These are phyloP conservation scores for Pythium guiyangense DNA, from an alignment of 352 stramenopile genomes.

Conservation along the genomic window DNA sequence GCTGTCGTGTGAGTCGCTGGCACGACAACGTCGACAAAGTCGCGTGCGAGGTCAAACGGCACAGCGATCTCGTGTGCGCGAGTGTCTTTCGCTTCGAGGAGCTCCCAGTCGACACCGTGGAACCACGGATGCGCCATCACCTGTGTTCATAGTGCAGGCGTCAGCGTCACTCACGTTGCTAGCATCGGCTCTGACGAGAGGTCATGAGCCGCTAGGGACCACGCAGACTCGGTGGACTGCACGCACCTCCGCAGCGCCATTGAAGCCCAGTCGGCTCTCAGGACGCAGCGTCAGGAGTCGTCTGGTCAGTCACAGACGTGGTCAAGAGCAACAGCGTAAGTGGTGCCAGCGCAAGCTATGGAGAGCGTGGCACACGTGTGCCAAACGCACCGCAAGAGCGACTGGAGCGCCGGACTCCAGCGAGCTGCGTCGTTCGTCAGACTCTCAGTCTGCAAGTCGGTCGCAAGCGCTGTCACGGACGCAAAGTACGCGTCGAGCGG, in stretches of 20 bases:
- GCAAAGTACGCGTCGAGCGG: slow-evolving; percentile 30
- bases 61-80: slow-evolving; percentile 6
- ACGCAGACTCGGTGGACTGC: background rate
- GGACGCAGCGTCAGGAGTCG: slow-evolving; percentile 30
- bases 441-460: background rate
- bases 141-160: slow-evolving; percentile 8
- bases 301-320: slow-evolving; percentile 4
- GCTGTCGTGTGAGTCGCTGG: background rate
- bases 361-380: background rate
- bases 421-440: background rate
- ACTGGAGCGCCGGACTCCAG: slow-evolving; percentile 18
- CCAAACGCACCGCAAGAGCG: slow-evolving; percentile 26
- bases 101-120: slow-evolving; percentile 41
- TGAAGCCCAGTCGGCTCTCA: slow-evolving; percentile 31
- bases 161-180: background rate
- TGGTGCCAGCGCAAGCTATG: background rate
- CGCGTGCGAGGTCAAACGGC: slow-evolving; percentile 27
- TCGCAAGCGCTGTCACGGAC: slow-evolving; percentile 18
- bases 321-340: too few relatives aligned
- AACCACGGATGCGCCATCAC: slow-evolving; percentile 70
- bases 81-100: slow-evolving; percentile 16
- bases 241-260: slow-evolving; percentile 27
- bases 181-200: too few relatives aligned
- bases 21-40: slow-evolving; percentile 21
- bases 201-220: too few relatives aligned